phyloP scores from a whole-genome alignment of 2,329 filamentous ascomycete species.

The Parastagonospora avenae region DNA sequence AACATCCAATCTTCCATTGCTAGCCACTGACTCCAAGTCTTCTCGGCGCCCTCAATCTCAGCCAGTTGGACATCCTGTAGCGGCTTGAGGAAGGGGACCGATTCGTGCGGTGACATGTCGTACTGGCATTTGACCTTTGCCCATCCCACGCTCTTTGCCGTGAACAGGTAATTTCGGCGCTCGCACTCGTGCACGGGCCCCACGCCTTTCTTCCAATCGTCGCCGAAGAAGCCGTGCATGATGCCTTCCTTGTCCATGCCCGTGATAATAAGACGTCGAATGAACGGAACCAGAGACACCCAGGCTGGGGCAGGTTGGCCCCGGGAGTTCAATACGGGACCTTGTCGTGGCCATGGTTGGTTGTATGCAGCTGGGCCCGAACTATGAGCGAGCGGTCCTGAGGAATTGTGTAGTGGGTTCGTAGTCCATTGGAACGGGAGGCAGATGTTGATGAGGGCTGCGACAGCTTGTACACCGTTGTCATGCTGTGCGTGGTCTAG shows the following conservation, averaged over 20 bases:
- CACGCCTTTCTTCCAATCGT: constrained; percentile 82
- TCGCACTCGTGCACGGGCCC: constrained; percentile 86
- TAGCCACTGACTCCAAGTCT: constrained; percentile 90
- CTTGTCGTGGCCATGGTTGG: constrained; percentile 49
- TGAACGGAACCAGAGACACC: constrained; percentile 82
- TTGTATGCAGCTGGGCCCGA: constrained; percentile 42
- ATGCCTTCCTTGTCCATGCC: constrained; percentile 86
- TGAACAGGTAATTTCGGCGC: constrained; percentile 91
- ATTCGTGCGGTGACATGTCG: constrained; percentile 83
- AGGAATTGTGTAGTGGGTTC: constrained; percentile 53
- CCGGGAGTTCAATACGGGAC: constrained; percentile 46
- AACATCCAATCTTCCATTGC: constrained; percentile 99
- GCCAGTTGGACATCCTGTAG: constrained; percentile 75
- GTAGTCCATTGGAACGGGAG: constrained; percentile 78
- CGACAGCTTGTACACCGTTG: constrained; percentile 81
- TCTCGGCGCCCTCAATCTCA: constrained; percentile 83
- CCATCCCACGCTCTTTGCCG: constrained; percentile 92
- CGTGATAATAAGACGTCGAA: constrained; percentile 86
- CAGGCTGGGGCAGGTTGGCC: constrained; percentile 47
- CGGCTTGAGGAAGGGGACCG: constrained; percentile 83
- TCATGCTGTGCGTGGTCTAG: constrained; percentile 88
- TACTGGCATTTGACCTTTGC: constrained; percentile 86
- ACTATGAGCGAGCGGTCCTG: constrained; percentile 36
- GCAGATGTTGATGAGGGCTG: constrained; percentile 88
- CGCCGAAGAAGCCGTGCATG: constrained; percentile 96